Percentiles rank a stretch among this genome's conserved stretches.
These are phyloP conservation scores for Cercospora brassicicola DNA, from an alignment of 2,329 filamentous ascomycete genomes.

Conservation along the genomic window DNA sequence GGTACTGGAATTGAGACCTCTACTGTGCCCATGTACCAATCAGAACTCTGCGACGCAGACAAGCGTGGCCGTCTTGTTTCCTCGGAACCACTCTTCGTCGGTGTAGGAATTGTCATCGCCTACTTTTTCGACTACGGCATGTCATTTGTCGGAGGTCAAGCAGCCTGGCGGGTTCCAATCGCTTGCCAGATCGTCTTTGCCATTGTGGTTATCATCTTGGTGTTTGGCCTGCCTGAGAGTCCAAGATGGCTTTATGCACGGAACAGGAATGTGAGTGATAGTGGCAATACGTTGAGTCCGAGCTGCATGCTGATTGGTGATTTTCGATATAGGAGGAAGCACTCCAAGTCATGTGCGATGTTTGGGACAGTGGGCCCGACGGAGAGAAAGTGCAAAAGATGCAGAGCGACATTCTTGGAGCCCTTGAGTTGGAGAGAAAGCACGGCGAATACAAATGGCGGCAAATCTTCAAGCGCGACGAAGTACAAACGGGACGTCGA, in stretches of 20 bases:
- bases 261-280: constrained; percentile 27
- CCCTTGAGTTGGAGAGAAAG: constrained; percentile 40
- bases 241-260: constrained; percentile 46
- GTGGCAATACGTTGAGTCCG: background rate
- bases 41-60: constrained; percentile 38
- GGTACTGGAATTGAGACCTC: constrained; percentile 51
- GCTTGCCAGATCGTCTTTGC: constrained; percentile 47
- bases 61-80: constrained; percentile 39
- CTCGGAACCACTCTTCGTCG: constrained; percentile 40
- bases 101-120: constrained; percentile 38
- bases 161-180: constrained; percentile 51
- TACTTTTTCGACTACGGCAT: constrained; percentile 43
- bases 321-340: constrained; percentile 27
- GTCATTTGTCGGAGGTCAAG: constrained; percentile 44
- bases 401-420: constrained; percentile 41
- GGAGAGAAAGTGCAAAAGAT: constrained; percentile 34
- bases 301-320: background rate
- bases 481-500: constrained; percentile 44
- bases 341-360: constrained; percentile 38
- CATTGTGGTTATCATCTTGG: constrained; percentile 43
- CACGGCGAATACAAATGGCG: constrained; percentile 44
- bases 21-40: constrained; percentile 48
- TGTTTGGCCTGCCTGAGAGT: constrained; percentile 42
- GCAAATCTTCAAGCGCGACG: constrained; percentile 43
- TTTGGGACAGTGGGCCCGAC: constrained; percentile 35